Base-by-base conservation (phyloP, 129 eudicot genomes). In the Gnaphalium uliginosum region DNA sequence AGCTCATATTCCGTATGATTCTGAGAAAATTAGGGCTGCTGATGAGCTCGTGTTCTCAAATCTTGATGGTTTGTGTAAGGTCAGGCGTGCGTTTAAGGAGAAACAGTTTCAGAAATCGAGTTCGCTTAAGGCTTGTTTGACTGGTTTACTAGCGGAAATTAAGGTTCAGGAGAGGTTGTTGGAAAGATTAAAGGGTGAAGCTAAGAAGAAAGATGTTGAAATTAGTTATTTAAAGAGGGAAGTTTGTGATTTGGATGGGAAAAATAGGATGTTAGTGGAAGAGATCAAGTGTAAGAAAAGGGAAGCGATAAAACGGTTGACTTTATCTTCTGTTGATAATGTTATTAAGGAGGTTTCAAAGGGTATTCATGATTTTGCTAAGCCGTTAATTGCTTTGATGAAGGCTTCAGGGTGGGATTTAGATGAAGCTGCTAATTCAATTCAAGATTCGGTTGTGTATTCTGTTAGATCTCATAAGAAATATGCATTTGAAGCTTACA, bases 381-480 rank as follows among this genome's bases (percentile, higher is more conserved):
- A 87, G 83, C 92, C 96, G 11, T 85, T 89, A 57, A 89, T 89
- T 41, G 91, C 88, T 66, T 73, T 89, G 23, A 87, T 87, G 92
- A 89, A 89, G 66, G 85, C 80, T 78, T 87, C 96, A 0, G 91
- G 84, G 33, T 89, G 96, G 96, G 88, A 89, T 85, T 76, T 89
- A 4, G 96, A 89, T 63, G 71, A 66, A 67, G 96, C 96, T 57
- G 89, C 86, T 41, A 76, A 85, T 27, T 81, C 86, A 6, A 76
- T 89, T 18, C 88, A 89, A 78, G 87, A 75, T 56, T 86, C 91
- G 2, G 89, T 85, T 70, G 73, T 75, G 43, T 89, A 89, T 64
- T 76, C 82, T 6, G 82, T 86, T 74, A 87, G 91, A 77, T 87
- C 86, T 29, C 96, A 89, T 76, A 89, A 89, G 79, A 89, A 89